Base-by-base conservation (phyloP, 306 rosid species). In the Heteromeles arbutifolia region DNA sequence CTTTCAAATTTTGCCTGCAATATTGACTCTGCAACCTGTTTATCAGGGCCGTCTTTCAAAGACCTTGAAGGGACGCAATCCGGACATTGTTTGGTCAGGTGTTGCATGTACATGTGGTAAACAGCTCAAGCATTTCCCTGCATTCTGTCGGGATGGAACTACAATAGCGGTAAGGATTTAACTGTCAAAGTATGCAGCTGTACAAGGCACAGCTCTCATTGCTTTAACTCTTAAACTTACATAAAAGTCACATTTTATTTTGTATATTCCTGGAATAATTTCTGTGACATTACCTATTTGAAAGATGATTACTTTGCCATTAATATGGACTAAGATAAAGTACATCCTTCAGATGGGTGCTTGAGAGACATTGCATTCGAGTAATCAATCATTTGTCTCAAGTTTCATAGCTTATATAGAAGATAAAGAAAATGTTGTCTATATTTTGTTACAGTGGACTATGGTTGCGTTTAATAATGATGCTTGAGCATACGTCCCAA, bases 81-180 rank as follows among this genome's bases (percentile, higher is more conserved):
- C 96, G 48, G 99, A 88, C 74, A 95, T 95, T 74, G 90, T 81
- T 80, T 95, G 99, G 99, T 92, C 97, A 7, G 99, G 99, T 73
- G 82, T 82, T 72, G 90, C 97, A 3, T 95, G 97, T 97, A 85
- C 85, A 76, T 95, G 99, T 81, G 92, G 97, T 73, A 95, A 95
- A 84, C 97, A 89, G 82, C 97, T 95, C 70, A 92, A 90, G 83
- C 99, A 95, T 81, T 95, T 86, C 78, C 96, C 97, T 1, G 81
- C 90, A 9, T 95, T 95, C 82, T 79, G 80, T 81, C 80, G 99
- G 83, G 92, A 95, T 70, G 97, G 99, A 81, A 90, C 88, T 88
- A 88, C 89, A 67, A 92, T 95, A 80, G 86, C 57, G 73, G 99
- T 95, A 83, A 86, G 89, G 84, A 82, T 57, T 70, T 70, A 3